Evolutionary conservation across 2,329 filamentous ascomycete species (phyloP), one percentile per base, ranked within the genome.

Genomic region (Neonectria sp.): DNA sequence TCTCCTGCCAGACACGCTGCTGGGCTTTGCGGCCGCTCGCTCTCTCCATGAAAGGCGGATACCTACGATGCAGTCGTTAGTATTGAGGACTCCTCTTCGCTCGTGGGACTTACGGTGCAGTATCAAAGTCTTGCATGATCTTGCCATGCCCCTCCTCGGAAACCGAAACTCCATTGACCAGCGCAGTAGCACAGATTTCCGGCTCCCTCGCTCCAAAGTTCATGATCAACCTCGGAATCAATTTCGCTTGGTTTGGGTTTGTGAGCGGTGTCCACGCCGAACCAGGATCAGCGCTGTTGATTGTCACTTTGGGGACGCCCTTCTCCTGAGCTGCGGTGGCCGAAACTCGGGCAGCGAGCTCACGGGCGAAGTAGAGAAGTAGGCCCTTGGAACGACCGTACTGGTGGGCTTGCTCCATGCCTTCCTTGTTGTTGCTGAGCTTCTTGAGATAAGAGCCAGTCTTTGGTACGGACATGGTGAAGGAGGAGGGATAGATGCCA

Each of bases 241-340:
- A 68, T 64, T 79, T 78, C 5, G 69, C 63, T 59, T 80, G 77
- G 66, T 80, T 81, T 0, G 79, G 79, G 24, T 74, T 76, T 5
- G 80, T 82, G 29, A 82, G 78, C 3, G 78, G 77, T 1, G 80
- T 82, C 80, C 80, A 82, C 6, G 80, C 79, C 0, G 80, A 80
- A 0, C 80, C 80, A 1, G 80, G 80, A 46, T 82, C 80, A 3
- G 79, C 80, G 67, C 80, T 82, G 68, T 80, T 82, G 68, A 82
- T 76, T 6, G 79, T 82, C 8, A 81, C 76, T 12, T 72, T 79
- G 53, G 40, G 71, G 6, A 71, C 53, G n/a, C 64, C 69, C 29
- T 73, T 75, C 9, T 61, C 60, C 4, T 43, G 48, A 12, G 71
- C 70, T 8, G 65, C 55, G 4, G 68, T 57, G 21, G 72, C 68